Evolutionary conservation across 1,284 basidiomycete species (phyloP).

Genomic region (Coniophora puteana): DNA sequence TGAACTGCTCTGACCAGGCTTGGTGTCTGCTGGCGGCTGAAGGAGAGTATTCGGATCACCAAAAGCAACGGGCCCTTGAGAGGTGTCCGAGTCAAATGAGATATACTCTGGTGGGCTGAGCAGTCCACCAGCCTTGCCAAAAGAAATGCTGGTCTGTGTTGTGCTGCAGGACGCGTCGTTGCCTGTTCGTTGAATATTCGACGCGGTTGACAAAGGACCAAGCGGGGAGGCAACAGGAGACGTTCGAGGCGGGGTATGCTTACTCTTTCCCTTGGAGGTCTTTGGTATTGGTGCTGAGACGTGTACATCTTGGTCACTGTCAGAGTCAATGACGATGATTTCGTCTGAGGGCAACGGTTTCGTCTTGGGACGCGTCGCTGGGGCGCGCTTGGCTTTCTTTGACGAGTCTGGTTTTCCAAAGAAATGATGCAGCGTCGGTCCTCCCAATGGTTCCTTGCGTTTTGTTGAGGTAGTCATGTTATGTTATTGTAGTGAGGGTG

Average conservation of each 20-base stretch:
- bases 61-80: too few relatives aligned
- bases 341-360: slow-evolving; percentile 26
- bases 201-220: too few relatives aligned
- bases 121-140: slow-evolving; percentile 1
- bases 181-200: too few relatives aligned
- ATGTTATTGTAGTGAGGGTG: too few relatives aligned
- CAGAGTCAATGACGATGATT: slow-evolving; percentile 59
- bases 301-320: slow-evolving; percentile 38
- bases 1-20: background rate
- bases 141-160: background rate
- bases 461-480: slow-evolving; percentile 35
- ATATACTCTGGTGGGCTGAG: slow-evolving; percentile 5
- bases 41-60: slow-evolving; percentile 17
- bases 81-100: slow-evolving; percentile 16
- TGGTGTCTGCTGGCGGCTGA: background rate
- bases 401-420: slow-evolving; percentile 32
- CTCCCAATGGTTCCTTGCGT: slow-evolving; percentile 32
- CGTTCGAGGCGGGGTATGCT: background rate
- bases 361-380: slow-evolving; percentile 7
- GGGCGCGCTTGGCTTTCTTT: slow-evolving; percentile 19
- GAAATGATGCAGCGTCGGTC: slow-evolving; percentile 48
- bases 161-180: too few relatives aligned
- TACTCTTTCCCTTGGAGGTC: slow-evolving; percentile 3
- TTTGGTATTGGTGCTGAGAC: background rate
- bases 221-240: too few relatives aligned